Conservation (phyloP, 495 filamentous ascomycete genomes). For the Pseudomonodictys pantanalensis region DNA sequence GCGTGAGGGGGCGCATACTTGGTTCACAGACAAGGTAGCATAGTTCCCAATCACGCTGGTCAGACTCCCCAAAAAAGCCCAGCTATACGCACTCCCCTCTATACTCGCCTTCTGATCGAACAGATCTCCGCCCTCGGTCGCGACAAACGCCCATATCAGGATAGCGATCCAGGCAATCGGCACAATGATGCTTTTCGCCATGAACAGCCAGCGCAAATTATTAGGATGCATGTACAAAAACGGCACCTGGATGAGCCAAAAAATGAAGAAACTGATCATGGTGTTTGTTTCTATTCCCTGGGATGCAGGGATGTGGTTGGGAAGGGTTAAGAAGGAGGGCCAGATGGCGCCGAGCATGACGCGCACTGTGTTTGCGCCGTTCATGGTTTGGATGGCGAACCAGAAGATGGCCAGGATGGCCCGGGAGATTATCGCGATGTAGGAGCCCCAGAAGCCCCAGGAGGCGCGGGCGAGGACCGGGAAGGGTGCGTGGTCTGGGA, state of each 20-base stretch:
- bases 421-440: slow-evolving; percentile 65
- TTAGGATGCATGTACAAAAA: slow-evolving; percentile 56
- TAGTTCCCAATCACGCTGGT: slow-evolving; percentile 38
- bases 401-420: slow-evolving; percentile 68
- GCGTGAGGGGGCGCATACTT: slow-evolving; percentile 8
- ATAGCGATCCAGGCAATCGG: slow-evolving; percentile 53
- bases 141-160: slow-evolving; percentile 52
- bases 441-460: slow-evolving; percentile 69
- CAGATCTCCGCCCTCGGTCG: slow-evolving; percentile 50
- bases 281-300: slow-evolving; percentile 64
- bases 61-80: slow-evolving; percentile 34
- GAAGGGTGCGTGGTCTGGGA: slow-evolving; percentile 60
- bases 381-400: slow-evolving; percentile 68
- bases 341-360: slow-evolving; percentile 70
- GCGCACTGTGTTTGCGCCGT: slow-evolving; percentile 61
- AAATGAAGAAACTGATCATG: slow-evolving; percentile 65
- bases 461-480: slow-evolving; percentile 63
- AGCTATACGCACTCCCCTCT: slow-evolving; percentile 44
- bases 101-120: slow-evolving; percentile 47
- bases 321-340: slow-evolving; percentile 39
- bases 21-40: slow-evolving; percentile 39
- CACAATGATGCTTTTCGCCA: slow-evolving; percentile 55
- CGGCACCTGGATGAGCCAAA: slow-evolving; percentile 55
- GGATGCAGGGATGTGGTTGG: slow-evolving; percentile 43
- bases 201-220: slow-evolving; percentile 57